These are phyloP conservation scores for Platanus orientalis DNA, from an alignment of 164 flowering plant species.

Conservation along the genomic window DNA sequence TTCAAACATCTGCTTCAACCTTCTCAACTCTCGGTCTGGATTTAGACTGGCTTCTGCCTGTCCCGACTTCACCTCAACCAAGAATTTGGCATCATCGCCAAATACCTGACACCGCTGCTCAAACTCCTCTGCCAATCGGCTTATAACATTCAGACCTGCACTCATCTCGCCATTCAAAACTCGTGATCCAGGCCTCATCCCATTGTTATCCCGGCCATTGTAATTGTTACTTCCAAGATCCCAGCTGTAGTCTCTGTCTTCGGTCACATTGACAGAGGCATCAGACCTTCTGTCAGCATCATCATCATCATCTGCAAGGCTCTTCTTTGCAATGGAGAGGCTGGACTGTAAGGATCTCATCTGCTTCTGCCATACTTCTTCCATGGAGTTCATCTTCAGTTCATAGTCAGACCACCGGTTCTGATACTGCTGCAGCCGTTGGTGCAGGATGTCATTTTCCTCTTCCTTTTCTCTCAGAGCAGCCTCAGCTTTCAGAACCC, in stretches of 20 bases:
- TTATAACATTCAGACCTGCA: slow-evolving; percentile 77
- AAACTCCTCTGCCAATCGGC: slow-evolving; percentile 83
- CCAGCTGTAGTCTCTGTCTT: slow-evolving; percentile 51
- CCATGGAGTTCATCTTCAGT: slow-evolving; percentile 94
- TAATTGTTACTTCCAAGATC: slow-evolving; percentile 34
- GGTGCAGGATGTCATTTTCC: slow-evolving; percentile 86
- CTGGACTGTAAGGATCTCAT: slow-evolving; percentile 95
- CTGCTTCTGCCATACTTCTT: slow-evolving; percentile 98
- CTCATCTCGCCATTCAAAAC: slow-evolving; percentile 38
- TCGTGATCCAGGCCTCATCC: slow-evolving; percentile 35
- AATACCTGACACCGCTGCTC: slow-evolving; percentile 90
- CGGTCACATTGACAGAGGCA: slow-evolving; percentile 55
- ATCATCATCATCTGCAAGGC: slow-evolving; percentile 65
- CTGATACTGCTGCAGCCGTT: slow-evolving; percentile 87
- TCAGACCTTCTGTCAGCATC: slow-evolving; percentile 67
- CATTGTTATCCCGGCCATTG: slow-evolving; percentile 52
- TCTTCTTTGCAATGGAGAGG: slow-evolving; percentile 86
- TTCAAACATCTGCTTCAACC: slow-evolving; percentile 81
- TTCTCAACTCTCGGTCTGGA: slow-evolving; percentile 77
- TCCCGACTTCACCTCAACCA: slow-evolving; percentile 95
- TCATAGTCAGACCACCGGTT: slow-evolving; percentile 95
- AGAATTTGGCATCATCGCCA: slow-evolving; percentile 92
- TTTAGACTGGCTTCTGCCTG: slow-evolving; percentile 81
- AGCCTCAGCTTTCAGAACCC: slow-evolving; percentile 91
- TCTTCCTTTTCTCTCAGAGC: slow-evolving; percentile 87